Percentiles rank a stretch among this genome's conserved stretches.
Conservation (phyloP, 2,329 filamentous ascomycete species). For the Massarina eburnea region DNA sequence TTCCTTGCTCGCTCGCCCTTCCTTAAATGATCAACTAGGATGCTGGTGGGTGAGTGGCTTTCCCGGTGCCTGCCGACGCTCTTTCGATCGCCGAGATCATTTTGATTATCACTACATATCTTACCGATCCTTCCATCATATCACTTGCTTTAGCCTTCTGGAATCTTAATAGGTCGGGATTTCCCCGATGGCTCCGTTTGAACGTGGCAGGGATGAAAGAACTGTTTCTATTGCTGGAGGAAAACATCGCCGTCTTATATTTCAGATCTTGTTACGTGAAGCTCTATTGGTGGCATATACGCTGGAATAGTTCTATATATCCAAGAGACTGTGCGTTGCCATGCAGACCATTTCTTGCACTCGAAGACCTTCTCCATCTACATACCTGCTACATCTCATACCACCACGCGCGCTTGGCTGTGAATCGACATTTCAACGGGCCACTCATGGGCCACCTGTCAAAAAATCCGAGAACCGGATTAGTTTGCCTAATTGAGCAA, state of each 20-base stretch:
- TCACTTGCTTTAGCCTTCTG: conserved; percentile 21
- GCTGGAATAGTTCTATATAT: conserved; percentile 9
- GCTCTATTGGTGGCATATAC: conserved; percentile 21
- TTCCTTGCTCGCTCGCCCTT: background rate
- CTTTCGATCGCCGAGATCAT: conserved; percentile 15
- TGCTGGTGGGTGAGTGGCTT: conserved; percentile 4
- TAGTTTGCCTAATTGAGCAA: background rate
- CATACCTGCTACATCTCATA: conserved; percentile 9
- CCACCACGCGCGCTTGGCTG: conserved; percentile 19
- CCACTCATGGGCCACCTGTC: conserved; percentile 13
- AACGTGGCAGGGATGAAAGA: conserved; percentile 12
- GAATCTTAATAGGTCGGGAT: conserved; percentile 13
- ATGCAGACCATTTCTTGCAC: background rate
- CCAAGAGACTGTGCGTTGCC: background rate
- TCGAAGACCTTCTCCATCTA: conserved; percentile 1
- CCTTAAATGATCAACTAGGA: conserved; percentile 3
- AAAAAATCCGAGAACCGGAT: conserved; percentile 9
- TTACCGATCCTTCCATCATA: conserved; percentile 7
- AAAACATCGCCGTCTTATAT: conserved; percentile 12
- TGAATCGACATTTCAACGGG: conserved; percentile 24
- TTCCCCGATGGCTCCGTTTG: conserved; percentile 3
- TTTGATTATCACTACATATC: conserved; percentile 17
- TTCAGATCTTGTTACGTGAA: conserved; percentile 21
- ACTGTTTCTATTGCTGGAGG: conserved; percentile 19
- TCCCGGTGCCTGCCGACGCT: conserved; percentile 5